Evolutionary conservation across 306 rosid species (phyloP), one percentile per base, ranked within the genome.

Genomic region (Purshia tridentata): DNA sequence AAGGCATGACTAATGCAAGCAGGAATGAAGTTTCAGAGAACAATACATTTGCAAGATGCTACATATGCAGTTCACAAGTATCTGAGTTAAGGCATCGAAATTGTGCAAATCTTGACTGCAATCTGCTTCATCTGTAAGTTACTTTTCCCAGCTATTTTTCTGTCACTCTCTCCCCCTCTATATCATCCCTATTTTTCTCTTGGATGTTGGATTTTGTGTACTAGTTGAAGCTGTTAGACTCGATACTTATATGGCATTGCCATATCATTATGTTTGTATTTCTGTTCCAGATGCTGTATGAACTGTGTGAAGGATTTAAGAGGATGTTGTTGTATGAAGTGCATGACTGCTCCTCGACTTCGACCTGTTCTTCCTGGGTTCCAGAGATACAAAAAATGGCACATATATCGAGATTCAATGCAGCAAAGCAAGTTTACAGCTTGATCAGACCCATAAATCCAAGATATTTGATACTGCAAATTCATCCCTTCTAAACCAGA

Each of bases 91-190:
- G 90, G 85, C 98, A 94, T 51, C 85, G 97, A 65, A 91, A 94
- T 82, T 91, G 97, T 62, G 97, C 97, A 62, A 94, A 94, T 87
- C 80, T 91, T 16, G 98, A 94, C 82, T 94, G 98, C 84, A 94
- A 91, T 71, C 83, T 91, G 41, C 97, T 94, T 65, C 88, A 86
- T 47, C 85, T 94, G 97, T 91, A 87, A 87, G 98, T 54, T 69
- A 76, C 78, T 16, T 49, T 73, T 16, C 9, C 44, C 22, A 23
- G 44, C 14, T 42, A 20, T 39, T 61, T 23, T 23, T 56, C 56
- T 66, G 23, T 29, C 41, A 59, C 73, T 40, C 78, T 68, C 78
- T 76, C 47, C 29, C 52, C 35, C 12, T 2, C 12, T 12, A 39
- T 37, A 6, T 53, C 57, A 51, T 59, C 44, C 49, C 56, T 23